Conservation (phyloP, 441 rosid species). For the Gossypium davidsonii region DNA sequence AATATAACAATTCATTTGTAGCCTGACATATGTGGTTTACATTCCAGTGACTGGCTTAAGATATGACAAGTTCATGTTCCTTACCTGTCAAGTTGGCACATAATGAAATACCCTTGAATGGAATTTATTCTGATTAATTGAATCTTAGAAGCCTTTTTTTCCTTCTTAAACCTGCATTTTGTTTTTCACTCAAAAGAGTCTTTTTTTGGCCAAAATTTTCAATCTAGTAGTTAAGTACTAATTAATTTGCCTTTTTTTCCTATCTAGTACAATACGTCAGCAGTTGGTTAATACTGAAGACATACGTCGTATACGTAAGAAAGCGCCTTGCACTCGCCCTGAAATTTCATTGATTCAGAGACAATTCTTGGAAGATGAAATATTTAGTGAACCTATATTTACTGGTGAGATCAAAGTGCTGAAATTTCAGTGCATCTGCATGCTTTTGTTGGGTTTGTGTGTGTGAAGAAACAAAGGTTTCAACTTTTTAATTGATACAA, state of each 20-base stretch:
- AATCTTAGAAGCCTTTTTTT: conserved; percentile 5
- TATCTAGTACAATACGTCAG: conserved; percentile 71
- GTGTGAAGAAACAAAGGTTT: not conserved
- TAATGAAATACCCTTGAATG: conserved; percentile 2
- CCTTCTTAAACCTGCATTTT: not conserved
- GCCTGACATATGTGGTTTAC: not conserved
- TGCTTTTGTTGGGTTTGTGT: not conserved
- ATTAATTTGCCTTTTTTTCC: conserved; percentile 23
- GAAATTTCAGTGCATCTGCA: not conserved
- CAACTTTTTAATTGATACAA: not conserved
- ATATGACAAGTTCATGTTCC: not conserved
- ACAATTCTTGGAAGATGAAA: conserved; percentile 66
- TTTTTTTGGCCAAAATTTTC: not conserved
- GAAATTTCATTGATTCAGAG: conserved; percentile 85
- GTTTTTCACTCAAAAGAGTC: too few species aligned
- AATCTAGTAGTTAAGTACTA: conserved; percentile 6
- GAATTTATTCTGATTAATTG: conserved; percentile 8
- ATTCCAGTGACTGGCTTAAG: not conserved
- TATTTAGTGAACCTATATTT: conserved; percentile 55
- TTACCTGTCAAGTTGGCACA: not conserved
- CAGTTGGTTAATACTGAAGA: conserved; percentile 85
- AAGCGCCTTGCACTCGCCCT: conserved; percentile 92
- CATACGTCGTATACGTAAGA: conserved; percentile 90
- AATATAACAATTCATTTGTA: not conserved
- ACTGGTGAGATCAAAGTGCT: conserved; percentile 55